These are phyloP conservation scores for Pythium periplocum DNA, from an alignment of 352 stramenopile genomes.

Conservation along the genomic window DNA sequence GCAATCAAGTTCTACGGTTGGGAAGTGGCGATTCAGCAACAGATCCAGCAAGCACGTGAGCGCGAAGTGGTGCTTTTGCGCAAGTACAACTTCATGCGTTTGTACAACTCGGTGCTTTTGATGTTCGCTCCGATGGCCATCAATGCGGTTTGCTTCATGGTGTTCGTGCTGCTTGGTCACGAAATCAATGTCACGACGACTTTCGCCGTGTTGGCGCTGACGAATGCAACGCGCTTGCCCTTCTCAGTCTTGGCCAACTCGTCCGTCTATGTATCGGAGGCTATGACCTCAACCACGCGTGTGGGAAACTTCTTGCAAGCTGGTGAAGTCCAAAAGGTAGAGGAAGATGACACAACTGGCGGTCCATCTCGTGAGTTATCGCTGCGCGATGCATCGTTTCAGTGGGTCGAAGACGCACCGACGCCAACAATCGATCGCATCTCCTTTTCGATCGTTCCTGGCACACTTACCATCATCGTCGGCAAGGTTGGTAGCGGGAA, in stretches of 20 bases:
- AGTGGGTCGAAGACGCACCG: slow-evolving; percentile 19
- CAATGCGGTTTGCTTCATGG: slow-evolving; percentile 27
- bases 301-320: slow-evolving; percentile 36
- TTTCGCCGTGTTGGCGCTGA: slow-evolving; percentile 48
- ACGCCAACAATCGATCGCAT: slow-evolving; percentile 17
- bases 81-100: slow-evolving; percentile 48
- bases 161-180: slow-evolving; percentile 32
- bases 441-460: slow-evolving; percentile 14
- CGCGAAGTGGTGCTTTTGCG: slow-evolving; percentile 38
- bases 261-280: slow-evolving; percentile 41
- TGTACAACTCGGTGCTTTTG: slow-evolving; percentile 50
- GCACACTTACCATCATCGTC: slow-evolving; percentile 50
- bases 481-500: slow-evolving; percentile 48
- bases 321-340: slow-evolving; percentile 26
- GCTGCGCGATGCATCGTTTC: slow-evolving; percentile 26
- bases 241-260: slow-evolving; percentile 43
- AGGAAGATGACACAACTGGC: neutral
- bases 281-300: slow-evolving; percentile 31
- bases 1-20: slow-evolving; percentile 91
- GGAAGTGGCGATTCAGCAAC: slow-evolving; percentile 42
- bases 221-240: slow-evolving; percentile 48
- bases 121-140: slow-evolving; percentile 46
- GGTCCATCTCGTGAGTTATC: slow-evolving; percentile 3
- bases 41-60: slow-evolving; percentile 32
- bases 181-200: slow-evolving; percentile 35